These are phyloP conservation scores for Fraxinus americana DNA, from an alignment of 257 asterid genomes.

Conservation along the genomic window DNA sequence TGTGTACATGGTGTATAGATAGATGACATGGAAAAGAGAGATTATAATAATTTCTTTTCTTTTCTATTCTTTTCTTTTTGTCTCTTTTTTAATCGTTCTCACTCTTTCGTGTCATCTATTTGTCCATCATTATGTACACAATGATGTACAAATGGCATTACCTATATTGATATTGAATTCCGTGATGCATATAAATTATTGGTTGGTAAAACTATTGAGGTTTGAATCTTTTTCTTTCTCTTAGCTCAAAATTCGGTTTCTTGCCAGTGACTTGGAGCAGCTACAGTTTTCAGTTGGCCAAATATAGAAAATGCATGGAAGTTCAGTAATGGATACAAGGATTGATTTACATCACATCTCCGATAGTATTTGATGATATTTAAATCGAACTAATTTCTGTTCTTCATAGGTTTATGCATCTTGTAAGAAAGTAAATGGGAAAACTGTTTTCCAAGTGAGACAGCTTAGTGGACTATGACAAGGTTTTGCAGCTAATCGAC, in stretches of 20 bases:
- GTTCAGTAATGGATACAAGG: constrained; percentile 11
- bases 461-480: background rate
- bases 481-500: background rate
- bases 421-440: background rate
- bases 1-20: too few relatives aligned
- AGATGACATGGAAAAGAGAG: too few relatives aligned
- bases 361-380: constrained; percentile 16
- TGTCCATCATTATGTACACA: too few relatives aligned
- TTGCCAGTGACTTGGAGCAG: constrained; percentile 27
- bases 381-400: background rate
- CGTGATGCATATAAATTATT: background rate
- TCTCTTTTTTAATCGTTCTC: too few relatives aligned
- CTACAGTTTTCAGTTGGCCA: constrained; percentile 15
- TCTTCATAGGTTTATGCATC: constrained; percentile 18
- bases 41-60: too few relatives aligned
- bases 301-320: constrained; percentile 24
- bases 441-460: background rate
- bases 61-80: too few relatives aligned
- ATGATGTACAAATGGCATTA: too few relatives aligned
- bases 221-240: background rate
- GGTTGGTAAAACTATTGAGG: background rate
- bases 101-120: too few relatives aligned
- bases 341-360: constrained; percentile 18
- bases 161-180: background rate
- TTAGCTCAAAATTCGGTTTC: constrained; percentile 4